Conservation (phyloP, 2,329 filamentous ascomycete genomes). For the Alternaria ventricosa region DNA sequence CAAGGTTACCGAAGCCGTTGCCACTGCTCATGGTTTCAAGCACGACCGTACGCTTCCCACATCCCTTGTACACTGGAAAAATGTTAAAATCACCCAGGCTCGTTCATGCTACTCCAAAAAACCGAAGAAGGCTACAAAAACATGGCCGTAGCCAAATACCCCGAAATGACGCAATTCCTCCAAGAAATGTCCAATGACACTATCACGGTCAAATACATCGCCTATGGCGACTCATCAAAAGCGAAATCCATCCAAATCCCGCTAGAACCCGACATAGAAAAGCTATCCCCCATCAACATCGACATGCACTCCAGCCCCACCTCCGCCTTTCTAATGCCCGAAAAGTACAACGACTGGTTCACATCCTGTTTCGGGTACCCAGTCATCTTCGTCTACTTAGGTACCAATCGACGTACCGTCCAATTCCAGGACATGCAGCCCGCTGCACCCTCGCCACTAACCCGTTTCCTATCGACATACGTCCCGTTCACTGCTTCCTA, state of each 20-base stretch:
- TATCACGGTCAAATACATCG: constrained; percentile 50
- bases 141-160: constrained; percentile 51
- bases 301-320: constrained; percentile 54
- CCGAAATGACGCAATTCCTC: constrained; percentile 52
- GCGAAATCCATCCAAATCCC: constrained; percentile 47
- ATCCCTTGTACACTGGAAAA: neutral
- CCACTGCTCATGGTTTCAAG: constrained; percentile 54
- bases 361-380: constrained; percentile 52
- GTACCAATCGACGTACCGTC: constrained; percentile 49
- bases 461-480: constrained; percentile 18
- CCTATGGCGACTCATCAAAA: constrained; percentile 37
- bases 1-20: constrained; percentile 46
- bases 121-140: constrained; percentile 48
- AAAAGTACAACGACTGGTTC: constrained; percentile 53
- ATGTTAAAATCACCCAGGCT: constrained; percentile 16
- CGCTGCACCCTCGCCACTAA: constrained; percentile 19
- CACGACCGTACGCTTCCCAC: constrained; percentile 47
- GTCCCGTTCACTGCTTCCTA: constrained; percentile 17
- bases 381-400: constrained; percentile 54
- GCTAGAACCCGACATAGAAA: constrained; percentile 46
- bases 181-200: constrained; percentile 44
- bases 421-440: constrained; percentile 46
- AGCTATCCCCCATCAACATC: constrained; percentile 48
- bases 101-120: constrained; percentile 51
- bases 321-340: constrained; percentile 52